Evolutionary conservation across 2,329 filamentous ascomycete genomes (phyloP), one percentile per base, ranked within the genome.

Genomic region (Talaromyces piceae): DNA sequence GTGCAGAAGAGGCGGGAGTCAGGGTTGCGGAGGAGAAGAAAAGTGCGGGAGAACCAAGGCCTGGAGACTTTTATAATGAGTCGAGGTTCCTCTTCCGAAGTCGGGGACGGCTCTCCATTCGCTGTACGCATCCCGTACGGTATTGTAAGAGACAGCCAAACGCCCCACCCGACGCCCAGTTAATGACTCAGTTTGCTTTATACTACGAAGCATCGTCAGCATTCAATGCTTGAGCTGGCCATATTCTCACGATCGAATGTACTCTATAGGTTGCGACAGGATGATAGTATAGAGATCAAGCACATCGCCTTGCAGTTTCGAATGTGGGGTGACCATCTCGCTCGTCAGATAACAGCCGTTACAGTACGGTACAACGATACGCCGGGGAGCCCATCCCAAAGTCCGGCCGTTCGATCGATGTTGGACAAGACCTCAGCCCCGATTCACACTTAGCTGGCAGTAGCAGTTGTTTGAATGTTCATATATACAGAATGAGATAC

Each of bases 331-430:
- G n/a, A n/a, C n/a, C n/a, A n/a, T n/a, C n/a, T n/a, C n/a, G n/a
- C n/a, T n/a, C n/a, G n/a, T n/a, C n/a, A n/a, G 12, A 25, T 28
- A 47, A 16, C 18, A 13, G 45, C 41, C 18, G 43, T 48, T 45
- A 45, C 45, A 16, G 37, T 52, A 52, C 50, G 27, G 26, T 37
- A 44, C 20, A 47, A 11, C 37, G 33, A 31, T 26, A 11, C 37
- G 11, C 50, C 50, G 50, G 50, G 50, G 50, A 52, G 45, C 2
- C 41, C 23, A 28, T 12, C 30, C 27, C n/a, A 18, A 45, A 49
- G 45, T 52, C 50, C 50, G 50, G 37, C 13, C 23, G 39, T 16
- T 18, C 25, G 20, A 22, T 25, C 23, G 22, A 23, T 43, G 39
- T 13, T 43, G 39, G 23, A 25, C 33, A 37, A 37, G n/a, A 9